Conservation (phyloP, 352 stramenopile genomes). For the Thalassiosira exigua region DNA sequence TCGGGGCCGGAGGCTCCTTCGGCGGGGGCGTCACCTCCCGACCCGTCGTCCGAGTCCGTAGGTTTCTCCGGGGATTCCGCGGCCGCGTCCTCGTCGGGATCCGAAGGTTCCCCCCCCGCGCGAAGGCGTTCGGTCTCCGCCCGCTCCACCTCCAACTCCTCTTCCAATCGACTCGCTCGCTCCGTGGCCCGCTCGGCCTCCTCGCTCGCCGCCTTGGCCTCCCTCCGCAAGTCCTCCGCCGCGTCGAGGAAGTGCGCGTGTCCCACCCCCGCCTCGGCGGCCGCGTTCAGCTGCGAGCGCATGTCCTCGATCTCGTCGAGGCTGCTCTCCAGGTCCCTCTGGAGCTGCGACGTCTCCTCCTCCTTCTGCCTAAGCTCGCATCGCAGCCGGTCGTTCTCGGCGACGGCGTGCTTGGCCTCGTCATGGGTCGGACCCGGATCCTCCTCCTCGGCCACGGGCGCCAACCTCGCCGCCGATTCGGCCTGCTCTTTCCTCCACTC, state of each 20-base stretch:
- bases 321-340: slow-evolving; percentile 32
- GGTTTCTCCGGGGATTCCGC: background rate
- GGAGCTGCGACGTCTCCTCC: background rate
- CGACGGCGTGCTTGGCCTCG: background rate
- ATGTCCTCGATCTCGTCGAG: slow-evolving; percentile 30
- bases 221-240: slow-evolving; percentile 6
- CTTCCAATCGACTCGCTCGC: slow-evolving; percentile 14
- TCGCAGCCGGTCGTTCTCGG: background rate
- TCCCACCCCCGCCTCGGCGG: background rate
- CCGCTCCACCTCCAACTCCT: slow-evolving; percentile 14
- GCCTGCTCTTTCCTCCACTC: slow-evolving; percentile 22
- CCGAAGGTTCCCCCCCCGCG: background rate
- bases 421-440: background rate
- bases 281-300: background rate
- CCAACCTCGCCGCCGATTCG: background rate
- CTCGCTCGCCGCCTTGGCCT: background rate
- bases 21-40: background rate
- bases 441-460: background rate
- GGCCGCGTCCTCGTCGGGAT: background rate
- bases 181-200: slow-evolving; percentile 1
- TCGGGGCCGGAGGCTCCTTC: no score
- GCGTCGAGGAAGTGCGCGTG: slow-evolving; percentile 4
- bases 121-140: slow-evolving; percentile 18
- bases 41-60: background rate
- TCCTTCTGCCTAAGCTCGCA: slow-evolving; percentile 15